Evolutionary conservation across 805 yeast genomes (phyloP), one percentile per base, ranked within the genome.

Genomic region (Pichia manshurica): DNA sequence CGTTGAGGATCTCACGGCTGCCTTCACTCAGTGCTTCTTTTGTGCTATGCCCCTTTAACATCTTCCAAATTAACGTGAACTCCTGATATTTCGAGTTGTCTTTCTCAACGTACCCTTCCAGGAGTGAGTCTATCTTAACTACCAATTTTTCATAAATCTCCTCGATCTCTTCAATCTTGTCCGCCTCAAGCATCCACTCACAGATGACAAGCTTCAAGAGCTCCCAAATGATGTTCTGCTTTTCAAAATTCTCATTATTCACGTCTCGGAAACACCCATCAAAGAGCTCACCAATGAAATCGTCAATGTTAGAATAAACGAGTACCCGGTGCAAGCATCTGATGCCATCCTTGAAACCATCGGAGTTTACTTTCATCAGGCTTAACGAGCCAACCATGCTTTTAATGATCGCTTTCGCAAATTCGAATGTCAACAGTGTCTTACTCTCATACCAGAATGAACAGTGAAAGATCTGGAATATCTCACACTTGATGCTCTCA

Each of bases 101-200:
- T 22, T 43, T 44, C 33, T 47, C 50, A 20, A 39, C 47, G 28
- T 43, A 47, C 12, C 16, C 19, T 4, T 15, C 7, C 10, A 47
- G 21, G 15, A 44, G 8, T 3, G 22, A 20, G 2, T 22, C 25
- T 28, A 47, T 7, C n/a, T 47, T 43, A 3, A 3, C 7, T 5
- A 12, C 10, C 16, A 44, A 39, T 2, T 12, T 28, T 9, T 33
- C 9, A 35, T 29, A 39, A 20, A 47, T 39, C 9, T 39, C 15
- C 3, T 4, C 15, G 28, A 31, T 34, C 13, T 43, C 44, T 10
- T n/a, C 21, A 10, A 17, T 21, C 12, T 16, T 20, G 2, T 33
- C 40, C 3, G 32, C 28, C n/a, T 43, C 47, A 10, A 39, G 21
- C 44, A 47, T 33, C 50, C 50, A 47, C 36, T 44, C 22, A 34